Conservation (phyloP, 305 asterid species). For the Fraxinus nigra region DNA sequence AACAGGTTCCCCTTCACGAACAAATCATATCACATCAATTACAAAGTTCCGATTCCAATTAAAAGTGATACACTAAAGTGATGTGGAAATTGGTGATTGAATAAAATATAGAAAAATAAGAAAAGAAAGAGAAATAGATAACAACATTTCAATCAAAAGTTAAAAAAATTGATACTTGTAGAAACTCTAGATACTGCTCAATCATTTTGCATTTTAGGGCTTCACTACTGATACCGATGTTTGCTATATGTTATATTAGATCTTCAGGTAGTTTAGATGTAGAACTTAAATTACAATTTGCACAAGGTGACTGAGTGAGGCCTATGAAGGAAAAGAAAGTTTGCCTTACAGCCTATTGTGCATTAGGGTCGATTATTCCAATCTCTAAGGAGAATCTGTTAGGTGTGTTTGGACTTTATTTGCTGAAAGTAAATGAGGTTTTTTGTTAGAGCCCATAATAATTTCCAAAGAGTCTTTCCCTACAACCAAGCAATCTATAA, state of each 20-base stretch:
- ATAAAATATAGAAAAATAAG: neutral
- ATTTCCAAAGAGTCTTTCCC: neutral
- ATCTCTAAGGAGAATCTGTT: neutral
- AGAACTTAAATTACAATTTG: neutral
- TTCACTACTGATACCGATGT: neutral
- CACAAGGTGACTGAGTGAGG: neutral
- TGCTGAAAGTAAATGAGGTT: neutral
- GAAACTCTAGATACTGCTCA: neutral
- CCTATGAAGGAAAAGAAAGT: neutral
- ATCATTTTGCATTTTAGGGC: neutral
- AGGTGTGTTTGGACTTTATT: neutral
- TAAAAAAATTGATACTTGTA: neutral
- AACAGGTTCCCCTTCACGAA: neutral
- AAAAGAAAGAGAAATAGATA: neutral
- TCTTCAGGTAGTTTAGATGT: neutral
- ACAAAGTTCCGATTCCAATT: neutral
- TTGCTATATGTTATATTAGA: neutral
- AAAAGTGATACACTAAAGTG: neutral
- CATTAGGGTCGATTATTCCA: neutral
- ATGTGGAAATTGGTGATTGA: neutral
- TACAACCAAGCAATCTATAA: neutral
- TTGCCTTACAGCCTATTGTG: neutral
- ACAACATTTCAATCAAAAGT: neutral
- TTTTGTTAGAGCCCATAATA: neutral
- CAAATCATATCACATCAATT: neutral